A percentile compares a stretch with the other conserved stretches of the same genome.
Conservation (phyloP, 371 early-diverging fungal genomes). For the Caulochytrium protostelioides region DNA sequence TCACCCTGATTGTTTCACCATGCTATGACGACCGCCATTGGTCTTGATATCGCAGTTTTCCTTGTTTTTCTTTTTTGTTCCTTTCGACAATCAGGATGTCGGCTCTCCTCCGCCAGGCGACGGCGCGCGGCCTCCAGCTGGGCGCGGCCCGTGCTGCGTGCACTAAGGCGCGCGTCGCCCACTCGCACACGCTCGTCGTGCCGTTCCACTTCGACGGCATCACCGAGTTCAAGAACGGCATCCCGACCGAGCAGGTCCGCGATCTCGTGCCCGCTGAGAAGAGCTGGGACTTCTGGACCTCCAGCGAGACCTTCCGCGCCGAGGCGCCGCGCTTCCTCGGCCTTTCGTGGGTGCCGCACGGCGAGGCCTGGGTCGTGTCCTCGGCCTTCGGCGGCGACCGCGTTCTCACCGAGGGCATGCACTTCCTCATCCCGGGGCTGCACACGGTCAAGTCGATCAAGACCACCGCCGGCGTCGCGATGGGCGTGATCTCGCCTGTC, state of each 20-base stretch:
- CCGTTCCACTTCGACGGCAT: slow-evolving; percentile 16
- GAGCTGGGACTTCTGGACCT: slow-evolving; percentile 31
- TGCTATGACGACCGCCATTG: too few species aligned
- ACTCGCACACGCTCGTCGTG: slow-evolving; percentile 19
- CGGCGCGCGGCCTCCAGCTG: too few species aligned
- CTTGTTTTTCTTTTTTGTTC: too few species aligned
- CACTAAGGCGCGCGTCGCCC: too few species aligned
- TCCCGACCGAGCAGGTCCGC: slow-evolving; percentile 22
- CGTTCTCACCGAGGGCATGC: slow-evolving; percentile 10
- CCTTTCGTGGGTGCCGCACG: slow-evolving; percentile 15
- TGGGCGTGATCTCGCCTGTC: slow-evolving; percentile 17
- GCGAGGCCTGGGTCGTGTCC: slow-evolving; percentile 21
- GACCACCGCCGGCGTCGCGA: slow-evolving; percentile 13
- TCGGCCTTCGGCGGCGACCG: slow-evolving; percentile 6
- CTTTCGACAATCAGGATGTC: too few species aligned
- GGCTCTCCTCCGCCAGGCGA: too few species aligned
- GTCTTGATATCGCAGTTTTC: too few species aligned
- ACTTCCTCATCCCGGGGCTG: slow-evolving; percentile 14
- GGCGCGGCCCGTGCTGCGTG: too few species aligned
- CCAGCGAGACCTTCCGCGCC: slow-evolving; percentile 17
- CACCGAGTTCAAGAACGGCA: slow-evolving; percentile 20
- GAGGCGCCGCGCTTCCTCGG: too few species aligned
- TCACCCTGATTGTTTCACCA: too few species aligned
- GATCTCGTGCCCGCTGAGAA: slow-evolving; percentile 18
- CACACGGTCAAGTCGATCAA: slow-evolving; percentile 21